Evolutionary conservation across 768 basidiomycete species (phyloP).

Genomic region (Lactarius pseudohatsudake): DNA sequence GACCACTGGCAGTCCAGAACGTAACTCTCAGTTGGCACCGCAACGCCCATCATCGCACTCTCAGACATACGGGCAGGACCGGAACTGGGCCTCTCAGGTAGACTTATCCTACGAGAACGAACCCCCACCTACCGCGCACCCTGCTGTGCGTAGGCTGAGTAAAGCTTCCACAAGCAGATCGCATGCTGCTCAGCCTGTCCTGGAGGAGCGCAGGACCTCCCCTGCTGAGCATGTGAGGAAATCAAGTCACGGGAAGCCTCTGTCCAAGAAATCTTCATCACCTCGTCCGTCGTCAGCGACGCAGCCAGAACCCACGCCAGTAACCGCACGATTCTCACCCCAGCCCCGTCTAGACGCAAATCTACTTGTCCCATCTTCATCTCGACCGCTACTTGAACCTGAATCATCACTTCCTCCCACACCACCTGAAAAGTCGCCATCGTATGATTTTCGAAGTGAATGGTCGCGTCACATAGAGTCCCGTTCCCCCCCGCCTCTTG

Average conservation of each 20-base stretch:
- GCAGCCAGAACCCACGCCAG: background rate
- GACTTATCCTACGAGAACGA: conserved; percentile 17
- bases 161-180: background rate
- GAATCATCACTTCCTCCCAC: conserved; percentile 9
- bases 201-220: conserved; percentile 2
- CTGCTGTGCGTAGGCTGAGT: conserved; percentile 20
- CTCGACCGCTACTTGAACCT: background rate
- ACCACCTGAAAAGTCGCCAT: conserved; percentile 15
- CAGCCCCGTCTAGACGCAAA: background rate
- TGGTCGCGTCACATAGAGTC: conserved; percentile 4
- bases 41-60: conserved; percentile 4
- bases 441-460: background rate
- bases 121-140: conserved; percentile 18
- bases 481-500: conserved; percentile 1
- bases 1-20: background rate
- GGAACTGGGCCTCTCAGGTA: background rate
- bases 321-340: background rate
- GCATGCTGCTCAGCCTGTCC: background rate
- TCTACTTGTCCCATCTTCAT: background rate
- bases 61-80: conserved; percentile 10
- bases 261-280: background rate
- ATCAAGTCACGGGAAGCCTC: conserved; percentile 8
- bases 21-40: background rate
- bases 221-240: conserved; percentile 4
- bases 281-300: background rate